Evolutionary conservation across 768 basidiomycete genomes (phyloP), one percentile per base, ranked within the genome.

Genomic region (Boletus edulis): DNA sequence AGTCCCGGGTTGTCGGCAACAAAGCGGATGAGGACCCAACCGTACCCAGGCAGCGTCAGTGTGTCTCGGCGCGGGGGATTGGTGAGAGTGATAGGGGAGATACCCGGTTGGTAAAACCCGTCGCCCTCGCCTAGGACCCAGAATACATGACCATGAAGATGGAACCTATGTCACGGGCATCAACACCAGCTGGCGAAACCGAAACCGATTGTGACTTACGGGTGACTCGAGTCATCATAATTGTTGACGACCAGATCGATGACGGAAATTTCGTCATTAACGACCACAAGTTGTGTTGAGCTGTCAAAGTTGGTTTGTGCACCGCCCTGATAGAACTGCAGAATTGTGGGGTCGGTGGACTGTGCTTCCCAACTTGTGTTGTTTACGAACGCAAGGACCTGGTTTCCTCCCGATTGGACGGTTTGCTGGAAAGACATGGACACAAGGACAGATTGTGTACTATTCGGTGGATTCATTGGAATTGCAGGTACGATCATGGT

Each of bases 41-140:
- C 69, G 53, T 61, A 77, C 18, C 71, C 71, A 1, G 76, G 76
- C 40, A 79, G 55, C 37, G 76, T 65, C 15, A 76, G 52, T 1
- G 77, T 77, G 59, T 79, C 78, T 10, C 77, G 67, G 12, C 75
- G 67, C 53, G 76, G 67, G 9, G 77, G 72, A 49, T 77, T 73
- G 53, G 52, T 66, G 44, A 67, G 65, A 39, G 67, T 71, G 46
- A 79, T 34, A 15, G 58, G 37, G 5, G 68, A 68, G 22, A 52
- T 20, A 57, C 55, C 65, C 52, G 66, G 37, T 57, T 60, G 50
- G 54, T 75, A 77, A 11, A 54, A 49, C 1, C 76, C 76, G 12
- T 59, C 59, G 7, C 74, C 77, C 37, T 64, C 65, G 3, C 70
- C 75, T 37, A 78, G 64, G 37, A 76, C 51, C 58, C 61, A 71